Evolutionary conservation across 345 rosid genomes (phyloP), one percentile per base, ranked within the genome.

Genomic region (Moringa oleifera): DNA sequence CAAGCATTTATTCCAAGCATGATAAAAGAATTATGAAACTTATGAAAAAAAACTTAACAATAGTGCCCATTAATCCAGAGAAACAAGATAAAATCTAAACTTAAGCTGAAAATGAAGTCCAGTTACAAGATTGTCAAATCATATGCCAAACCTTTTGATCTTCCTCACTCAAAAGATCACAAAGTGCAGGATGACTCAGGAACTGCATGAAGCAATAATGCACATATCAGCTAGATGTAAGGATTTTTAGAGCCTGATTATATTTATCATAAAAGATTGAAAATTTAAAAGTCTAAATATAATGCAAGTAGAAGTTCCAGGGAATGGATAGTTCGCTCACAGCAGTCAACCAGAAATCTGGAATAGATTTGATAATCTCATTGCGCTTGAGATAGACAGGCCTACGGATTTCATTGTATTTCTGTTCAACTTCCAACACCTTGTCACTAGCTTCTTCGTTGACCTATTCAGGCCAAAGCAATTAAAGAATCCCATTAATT

Each of bases 301-400:
- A 41, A 41, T 15, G 47, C 13, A 41, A 41, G 17, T 16, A 41
- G 47, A 15, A 7, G 17, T 7, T 41, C 12, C 47, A 41, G 13
- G 12, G 17, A 16, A 49, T 51, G 28, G 57, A 61, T 46, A 59
- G 55, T 11, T 19, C 47, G 73, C 89, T 88, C 57, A 90, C 99
- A 66, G 99, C 97, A 68, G 92, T 88, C 28, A 90, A 71, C 99
- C 97, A 94, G 75, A 94, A 94, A 71, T 90, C 96, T 28, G 97
- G 95, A 70, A 94, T 90, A 16, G 87, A 66, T 63, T 79, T 82
- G 62, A 94, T 90, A 62, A 86, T 82, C 0, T 85, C 96, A 68
- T 71, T 83, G 57, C 97, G 80, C 83, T 79, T 85, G 51, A 85
- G 92, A 76, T 94, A 94, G 18, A 88, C 83, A 17, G 97, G 99